Evolutionary conservation across 2,329 filamentous ascomycete species (phyloP), one percentile per base, ranked within the genome.

Genomic region (Penicillium verrucosum): DNA sequence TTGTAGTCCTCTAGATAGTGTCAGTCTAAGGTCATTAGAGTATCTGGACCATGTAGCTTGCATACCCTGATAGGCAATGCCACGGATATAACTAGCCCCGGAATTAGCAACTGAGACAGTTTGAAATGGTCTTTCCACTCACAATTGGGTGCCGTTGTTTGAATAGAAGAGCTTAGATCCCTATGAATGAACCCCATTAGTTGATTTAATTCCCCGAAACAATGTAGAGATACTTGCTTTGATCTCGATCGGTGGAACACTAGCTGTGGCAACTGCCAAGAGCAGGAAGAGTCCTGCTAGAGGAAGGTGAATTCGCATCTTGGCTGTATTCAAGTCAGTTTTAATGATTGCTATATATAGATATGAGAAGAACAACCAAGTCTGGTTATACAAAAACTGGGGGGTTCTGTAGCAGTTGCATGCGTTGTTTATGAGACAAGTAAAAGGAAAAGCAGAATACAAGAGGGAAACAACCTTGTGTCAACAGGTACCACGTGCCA

Each of bases 151-250:
- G 34, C 53, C 47, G n/a, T 51, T 56, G 41, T 45, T 45, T 2
- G 53, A 27, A 29, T 56, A 56, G 27, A 56, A 56, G 34, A 56
- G 45, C 40, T 56, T 56, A 1, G 53, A 56, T 9, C 53, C 53
- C 53, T 56, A 6, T n/a, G 5, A 11, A 23, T n/a, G 12, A 10
- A 11, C 9, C 14, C 5, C 1, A 27, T 48, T 11, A 41, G 25
- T 11, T 16, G 9, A 1, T 45, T 14, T 8, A n/a, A 23, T 16
- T 2, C 30, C 18, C 12, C 1, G 7, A 37, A 29, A 6, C 14
- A 25, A 8, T 27, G 23, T 21, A 10, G 3, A 21, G 14, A 18
- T 30, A 32, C 40, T 32, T 51, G n/a, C 47, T 30, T 56, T 56
- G 41, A 56, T 56, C 53, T 56, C 47, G 7, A 56, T 56, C 21